Percentiles rank a stretch among this genome's conserved stretches.
Conservation (phyloP, 176 grass and related monocot species). For the Triticum aestivum region IWGSC_CS_RefSeq_v2.1 NC_057803.1:224929054-224929553, state of each 20-base stretch:
- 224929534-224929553: constrained; percentile 8
- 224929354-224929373: constrained; percentile 14
- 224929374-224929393: not conserved
- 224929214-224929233: not conserved
- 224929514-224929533: not conserved
- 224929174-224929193: not conserved
- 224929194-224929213: not conserved
- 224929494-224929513: not conserved
- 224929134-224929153: too few species aligned
- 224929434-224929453: constrained; percentile 2
- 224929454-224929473: not conserved
- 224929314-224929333: constrained; percentile 14
- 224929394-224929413: not conserved
- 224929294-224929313: not conserved
- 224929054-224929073: too few species aligned
- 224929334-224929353: not conserved
- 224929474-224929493: not conserved
- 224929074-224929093: too few species aligned
- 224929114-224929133: too few species aligned
- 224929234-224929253: not conserved
- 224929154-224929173: too few species aligned
- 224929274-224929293: not conserved
- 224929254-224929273: not conserved
- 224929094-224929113: too few species aligned
- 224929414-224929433: not conserved